phyloP scores from a whole-genome alignment of 371 early-diverging fungal species.

The Entomophthora muscae region DNA sequence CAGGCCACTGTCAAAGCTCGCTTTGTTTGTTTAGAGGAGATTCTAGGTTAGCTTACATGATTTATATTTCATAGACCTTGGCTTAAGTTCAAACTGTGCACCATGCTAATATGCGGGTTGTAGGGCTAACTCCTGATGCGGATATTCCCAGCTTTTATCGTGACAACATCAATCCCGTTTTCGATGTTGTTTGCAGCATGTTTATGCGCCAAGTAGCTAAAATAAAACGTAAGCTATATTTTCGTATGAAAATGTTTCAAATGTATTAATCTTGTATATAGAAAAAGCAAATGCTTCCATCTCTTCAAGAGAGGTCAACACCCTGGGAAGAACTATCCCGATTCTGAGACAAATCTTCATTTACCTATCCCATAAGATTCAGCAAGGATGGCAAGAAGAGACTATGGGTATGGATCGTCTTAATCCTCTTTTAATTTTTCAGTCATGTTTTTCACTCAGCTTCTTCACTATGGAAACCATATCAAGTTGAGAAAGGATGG shows the following conservation, averaged over 20 bases:
- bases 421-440: not conserved
- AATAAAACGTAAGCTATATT: not conserved
- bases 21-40: not conserved
- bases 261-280: not conserved
- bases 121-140: not conserved
- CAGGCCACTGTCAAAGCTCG: not conserved
- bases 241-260: too few relatives aligned
- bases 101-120: not conserved
- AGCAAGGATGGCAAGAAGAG: slow-evolving; percentile 3
- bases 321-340: not conserved
- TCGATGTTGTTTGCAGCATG: not conserved
- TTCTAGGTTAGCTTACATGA: not conserved
- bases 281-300: not conserved
- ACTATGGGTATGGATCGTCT: not conserved
- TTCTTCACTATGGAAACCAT: slow-evolving; percentile 46
- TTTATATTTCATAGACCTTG: not conserved
- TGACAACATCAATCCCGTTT: not conserved
- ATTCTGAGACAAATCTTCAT: not conserved
- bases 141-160: slow-evolving; percentile 3
- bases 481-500: slow-evolving; percentile 49
- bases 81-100: not conserved
- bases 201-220: slow-evolving; percentile 1
- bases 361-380: not conserved
- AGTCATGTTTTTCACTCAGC: slow-evolving; percentile 28
- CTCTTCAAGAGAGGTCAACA: not conserved